Percentiles rank a stretch among this genome's conserved stretches.
Evolutionary conservation across 495 filamentous ascomycete genomes (phyloP).

Genomic region (Annulohypoxylon stygium): DNA sequence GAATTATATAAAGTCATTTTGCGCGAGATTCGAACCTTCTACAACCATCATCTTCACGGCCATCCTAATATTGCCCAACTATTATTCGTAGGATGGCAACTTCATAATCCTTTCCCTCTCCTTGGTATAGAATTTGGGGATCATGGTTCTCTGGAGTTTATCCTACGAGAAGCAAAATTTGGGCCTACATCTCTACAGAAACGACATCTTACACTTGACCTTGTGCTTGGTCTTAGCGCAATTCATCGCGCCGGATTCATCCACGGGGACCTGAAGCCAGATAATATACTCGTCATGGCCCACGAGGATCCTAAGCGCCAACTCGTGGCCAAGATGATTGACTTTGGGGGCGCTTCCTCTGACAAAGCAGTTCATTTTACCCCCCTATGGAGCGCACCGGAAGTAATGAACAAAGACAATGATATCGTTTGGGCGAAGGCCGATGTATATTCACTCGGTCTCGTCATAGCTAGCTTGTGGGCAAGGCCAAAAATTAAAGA

Average conservation of each 20-base stretch:
- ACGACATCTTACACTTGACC: not conserved
- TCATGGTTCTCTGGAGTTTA: not conserved
- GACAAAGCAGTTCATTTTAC: too few species aligned
- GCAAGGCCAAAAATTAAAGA: too few species aligned
- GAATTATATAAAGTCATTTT: not conserved
- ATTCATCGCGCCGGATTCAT: not conserved
- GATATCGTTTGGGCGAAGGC: too few species aligned
- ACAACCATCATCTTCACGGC: not conserved
- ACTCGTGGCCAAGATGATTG: slow-evolving; percentile 1
- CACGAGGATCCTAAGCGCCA: not conserved
- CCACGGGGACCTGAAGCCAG: not conserved
- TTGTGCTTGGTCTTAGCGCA: slow-evolving; percentile 9
- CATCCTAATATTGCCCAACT: slow-evolving; percentile 5
- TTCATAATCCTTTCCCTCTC: not conserved
- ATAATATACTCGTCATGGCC: not conserved
- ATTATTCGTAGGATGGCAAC: not conserved
- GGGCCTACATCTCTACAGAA: not conserved
- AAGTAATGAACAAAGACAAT: too few species aligned
- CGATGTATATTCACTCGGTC: too few species aligned
- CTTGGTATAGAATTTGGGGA: not conserved
- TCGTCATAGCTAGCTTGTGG: too few species aligned
- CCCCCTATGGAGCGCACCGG: too few species aligned
- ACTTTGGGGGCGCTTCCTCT: not conserved
- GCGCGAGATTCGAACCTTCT: slow-evolving; percentile 2
- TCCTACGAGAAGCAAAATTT: not conserved